Evolutionary conservation across 1,284 basidiomycete species (phyloP), one percentile per base, ranked within the genome.

Genomic region (Ceratobasidium sp.): DNA sequence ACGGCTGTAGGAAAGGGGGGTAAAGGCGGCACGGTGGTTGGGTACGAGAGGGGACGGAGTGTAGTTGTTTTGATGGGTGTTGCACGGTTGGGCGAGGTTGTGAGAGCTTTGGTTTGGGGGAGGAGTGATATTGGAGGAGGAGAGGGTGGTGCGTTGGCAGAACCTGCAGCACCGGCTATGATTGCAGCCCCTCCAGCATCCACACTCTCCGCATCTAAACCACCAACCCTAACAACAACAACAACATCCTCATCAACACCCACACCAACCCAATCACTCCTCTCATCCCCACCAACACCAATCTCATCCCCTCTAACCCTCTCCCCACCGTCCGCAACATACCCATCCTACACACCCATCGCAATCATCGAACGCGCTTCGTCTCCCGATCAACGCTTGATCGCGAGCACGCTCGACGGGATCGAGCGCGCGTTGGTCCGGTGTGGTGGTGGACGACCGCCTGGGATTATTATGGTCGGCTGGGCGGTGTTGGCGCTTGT

Each of bases 391-490:
- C 97, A 99, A 85, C 88, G 97, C 6, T 91, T 96, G 1, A 89
- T 98, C 23, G 90, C 89, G 20, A 94, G 93, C 6, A 98, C 97
- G 0, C 85, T 99, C 61, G 88, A 87, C 70, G 88, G 92, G 79
- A 91, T 99, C 55, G 90, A 90, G 6, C 86, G 86, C 15, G 96
- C 94, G 0, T 84, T 99, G 82, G 92, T 93, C 79, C 90, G 89
- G 75, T 86, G 88, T 6, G 95, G 95, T 4, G 95, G 97, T 82
- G 96, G 98, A 84, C 87, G 97, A 39, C 97, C 97, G 5, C 97
- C 97, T 0, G 97, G 96, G 1, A 97, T 99, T 94, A 94, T 99
- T 83, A 89, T 98, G 33, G 90, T 99, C 79, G 97, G 97, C 0
- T 99, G 97, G 97, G 89, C 93, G 5, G 88, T 87, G 15, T 82